These are phyloP conservation scores for Yarrowia keelungensis DNA, from an alignment of 805 yeast genomes.

Conservation along the genomic window DNA sequence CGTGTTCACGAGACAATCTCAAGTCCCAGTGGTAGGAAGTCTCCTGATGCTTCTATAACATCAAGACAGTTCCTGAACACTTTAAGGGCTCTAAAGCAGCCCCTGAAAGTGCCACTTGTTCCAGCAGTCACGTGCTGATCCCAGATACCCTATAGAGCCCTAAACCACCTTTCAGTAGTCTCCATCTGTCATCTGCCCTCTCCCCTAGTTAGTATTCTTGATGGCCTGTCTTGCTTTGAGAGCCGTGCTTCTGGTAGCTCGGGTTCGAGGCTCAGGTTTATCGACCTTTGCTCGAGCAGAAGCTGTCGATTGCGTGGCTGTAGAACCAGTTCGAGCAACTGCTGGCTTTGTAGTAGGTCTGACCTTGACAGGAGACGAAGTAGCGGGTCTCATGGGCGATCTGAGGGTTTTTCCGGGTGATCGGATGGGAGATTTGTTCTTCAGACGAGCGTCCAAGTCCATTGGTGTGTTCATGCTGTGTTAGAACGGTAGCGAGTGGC, in stretches of 20 bases:
- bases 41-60: too few species aligned
- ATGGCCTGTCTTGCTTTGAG: constrained; percentile 27
- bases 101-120: too few species aligned
- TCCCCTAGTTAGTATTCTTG: constrained; percentile 20
- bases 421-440: constrained; percentile 1
- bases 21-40: too few species aligned
- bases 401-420: constrained; percentile 22
- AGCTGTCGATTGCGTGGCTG: constrained; percentile 27
- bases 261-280: constrained; percentile 20
- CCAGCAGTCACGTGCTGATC: too few species aligned
- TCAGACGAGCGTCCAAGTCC: constrained; percentile 7
- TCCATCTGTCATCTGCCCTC: too few species aligned
- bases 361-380: constrained; percentile 8
- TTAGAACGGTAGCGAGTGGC: constrained; percentile 1
- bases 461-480: constrained; percentile 15
- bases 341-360: constrained; percentile 16
- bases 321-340: constrained; percentile 3
- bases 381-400: constrained; percentile 15
- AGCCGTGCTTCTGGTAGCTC: constrained; percentile 24
- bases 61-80: too few species aligned
- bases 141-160: too few species aligned
- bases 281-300: constrained; percentile 28
- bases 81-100: too few species aligned
- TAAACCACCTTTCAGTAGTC: too few species aligned
- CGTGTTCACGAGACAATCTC: too few species aligned